Evolutionary conservation across 192 early-diverging fungal species (phyloP), one percentile per base, ranked within the genome.

Genomic region (Backusella parvicylindrica): DNA sequence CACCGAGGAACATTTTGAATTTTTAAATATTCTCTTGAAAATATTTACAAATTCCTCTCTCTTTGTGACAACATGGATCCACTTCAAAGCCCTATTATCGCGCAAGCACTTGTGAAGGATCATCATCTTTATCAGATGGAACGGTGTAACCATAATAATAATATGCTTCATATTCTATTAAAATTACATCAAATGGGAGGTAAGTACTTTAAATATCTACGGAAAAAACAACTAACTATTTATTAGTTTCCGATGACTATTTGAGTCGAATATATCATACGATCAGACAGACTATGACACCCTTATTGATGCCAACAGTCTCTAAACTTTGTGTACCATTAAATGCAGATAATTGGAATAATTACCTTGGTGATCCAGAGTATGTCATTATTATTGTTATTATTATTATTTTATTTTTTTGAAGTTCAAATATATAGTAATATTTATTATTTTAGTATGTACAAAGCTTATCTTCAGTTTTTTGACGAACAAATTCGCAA

Each of bases 41-140:
- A 23, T n/a, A n/a, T n/a, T 26, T 53, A 8, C 7, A 7, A 53
- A 21, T 53, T 53, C n/a, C 21, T 53, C 21, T 21, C 50, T 53
- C 50, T 53, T 53, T 53, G n/a, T 53, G 18, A 53, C 21, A 53
- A 53, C 9, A 53, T 53, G 50, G 50, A 53, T 21, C 50, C 50
- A 21, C 50, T 53, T 2, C 50, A 53, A 8, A 53, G 21, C 50
- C 50, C 50, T 53, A 53, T 9, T 6, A 53, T 53, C 21, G 50
- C 50, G 8, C 50, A 53, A 53, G 50, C n/a, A 26, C 50, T 53
- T 21, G 50, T 53, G 21, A 53, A 53, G 21, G 50, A 53, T 9
- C 50, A 53, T n/a, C 50, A 53, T 53, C 50, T 53, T 53, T 53
- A 53, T 23, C 50, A 53, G 50, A 53, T 53, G 50, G 50, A 53